Percentiles rank a stretch among this genome's conserved stretches.
Evolutionary conservation across 179 eudicot species (phyloP).

Genomic region (Spergularia azorica): DNA sequence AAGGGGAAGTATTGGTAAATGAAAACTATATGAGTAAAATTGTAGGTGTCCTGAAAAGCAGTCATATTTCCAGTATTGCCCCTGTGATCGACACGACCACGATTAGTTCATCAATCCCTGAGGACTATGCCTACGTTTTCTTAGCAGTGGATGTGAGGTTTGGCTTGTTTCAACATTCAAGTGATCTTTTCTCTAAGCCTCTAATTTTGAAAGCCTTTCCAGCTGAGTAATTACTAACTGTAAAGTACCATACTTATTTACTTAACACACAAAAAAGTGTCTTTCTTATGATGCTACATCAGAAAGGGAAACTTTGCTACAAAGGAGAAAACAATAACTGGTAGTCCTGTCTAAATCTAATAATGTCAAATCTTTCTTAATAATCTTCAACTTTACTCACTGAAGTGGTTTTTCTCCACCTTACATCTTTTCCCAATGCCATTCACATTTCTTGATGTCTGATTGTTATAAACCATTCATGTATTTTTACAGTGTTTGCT

Average conservation of each 20-base stretch:
- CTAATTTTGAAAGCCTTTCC: conserved; percentile 18
- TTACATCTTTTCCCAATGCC: conserved; percentile 16
- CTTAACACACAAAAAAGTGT: conserved; percentile 11
- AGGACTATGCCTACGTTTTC: background rate
- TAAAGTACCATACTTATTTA: conserved; percentile 13
- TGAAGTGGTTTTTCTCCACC: conserved; percentile 6
- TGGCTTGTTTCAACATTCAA: background rate
- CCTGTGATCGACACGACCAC: too few species aligned
- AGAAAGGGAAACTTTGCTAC: conserved; percentile 23
- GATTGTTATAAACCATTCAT: too few species aligned
- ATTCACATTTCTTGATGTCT: too few species aligned
- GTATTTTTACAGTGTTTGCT: too few species aligned
- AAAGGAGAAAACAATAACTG: conserved; percentile 9
- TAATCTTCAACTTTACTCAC: conserved; percentile 1
- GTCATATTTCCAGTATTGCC: background rate
- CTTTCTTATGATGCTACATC: conserved; percentile 22
- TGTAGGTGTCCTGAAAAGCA: background rate
- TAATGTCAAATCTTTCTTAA: conserved; percentile 27
- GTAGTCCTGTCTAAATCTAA: conserved; percentile 29
- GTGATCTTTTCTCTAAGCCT: background rate
- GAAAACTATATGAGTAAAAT: too few species aligned
- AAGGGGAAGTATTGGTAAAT: too few species aligned
- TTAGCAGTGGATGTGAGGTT: background rate
- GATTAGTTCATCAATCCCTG: too few species aligned
- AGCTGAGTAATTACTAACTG: conserved; percentile 25